Evolutionary conservation across 768 basidiomycete genomes (phyloP), one percentile per base, ranked within the genome.

Genomic region (Termitomyces sp.): DNA sequence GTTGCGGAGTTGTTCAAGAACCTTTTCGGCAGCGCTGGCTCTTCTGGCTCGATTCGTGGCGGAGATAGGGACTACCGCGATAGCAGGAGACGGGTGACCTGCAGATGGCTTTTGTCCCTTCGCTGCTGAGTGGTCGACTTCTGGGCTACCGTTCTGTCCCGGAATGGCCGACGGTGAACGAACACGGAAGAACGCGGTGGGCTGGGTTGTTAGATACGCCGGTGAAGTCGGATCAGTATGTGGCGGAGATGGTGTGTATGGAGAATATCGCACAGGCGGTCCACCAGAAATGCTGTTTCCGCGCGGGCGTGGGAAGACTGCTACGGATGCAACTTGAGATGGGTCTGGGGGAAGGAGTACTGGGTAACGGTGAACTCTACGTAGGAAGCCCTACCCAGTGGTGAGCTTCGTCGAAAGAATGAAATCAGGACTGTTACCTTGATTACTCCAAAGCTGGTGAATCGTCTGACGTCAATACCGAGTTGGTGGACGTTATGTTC

Each of bases 371-470:
- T 97, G 93, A 0, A 98, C 89, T 46, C 97, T 82, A 12, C 94
- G 88, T 15, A 99, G 80, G 71, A 98, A 98, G 0, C 96, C 96
- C 87, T 91, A 20, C 20, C 25, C 10, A 34, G 37, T 36, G 43
- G n/a, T 65, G 46, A 63, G 37, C 37, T 45, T 37, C 34, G 45
- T 42, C 42, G 55, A 58, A 40, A 14, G 36, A 52, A 31, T 11
- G n/a, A 50, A 12, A n/a, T 42, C 5, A 31, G 63, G 68, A 86
- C 88, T 20, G n/a, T 65, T 71, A 86, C 91, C 76, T 99, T 99
- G 76, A 99, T 96, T 29, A 98, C 92, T 5, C 97, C 97, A 69
- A 98, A 99, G 63, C 91, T 95, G 17, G 94, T 87, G 73, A 99
- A 97, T n/a, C 97, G 85, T 9, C 96, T 85, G 8, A 92, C 83